phyloP scores from a whole-genome alignment of 2,329 filamentous ascomycete genomes.

The Fusarium musae region DNA sequence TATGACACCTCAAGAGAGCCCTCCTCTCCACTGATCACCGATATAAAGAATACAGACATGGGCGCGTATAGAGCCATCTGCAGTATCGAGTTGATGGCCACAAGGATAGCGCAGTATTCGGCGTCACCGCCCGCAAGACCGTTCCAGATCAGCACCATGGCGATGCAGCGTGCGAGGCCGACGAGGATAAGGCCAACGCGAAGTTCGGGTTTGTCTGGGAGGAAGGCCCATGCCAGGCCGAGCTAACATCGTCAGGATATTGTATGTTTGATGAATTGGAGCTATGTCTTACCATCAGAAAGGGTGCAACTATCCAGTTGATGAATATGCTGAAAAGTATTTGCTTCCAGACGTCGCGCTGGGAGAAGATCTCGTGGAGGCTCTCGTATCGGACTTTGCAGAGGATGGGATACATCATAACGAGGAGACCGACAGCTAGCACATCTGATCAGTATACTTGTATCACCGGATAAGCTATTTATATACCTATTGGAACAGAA shows the following conservation, averaged over 20 bases:
- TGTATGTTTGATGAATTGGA: neutral
- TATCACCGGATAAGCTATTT: neutral
- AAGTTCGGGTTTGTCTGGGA: constrained; percentile 67
- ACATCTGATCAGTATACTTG: neutral
- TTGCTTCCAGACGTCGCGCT: constrained; percentile 77
- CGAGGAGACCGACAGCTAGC: constrained; percentile 78
- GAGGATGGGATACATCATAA: constrained; percentile 96
- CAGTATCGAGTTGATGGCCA: constrained; percentile 78
- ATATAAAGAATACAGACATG: constrained; percentile 75
- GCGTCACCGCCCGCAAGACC: constrained; percentile 74
- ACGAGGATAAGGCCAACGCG: constrained; percentile 81
- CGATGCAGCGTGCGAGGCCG: constrained; percentile 77
- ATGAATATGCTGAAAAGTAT: constrained; percentile 79
- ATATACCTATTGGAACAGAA: constrained; percentile 71
- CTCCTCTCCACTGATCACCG: constrained; percentile 68
- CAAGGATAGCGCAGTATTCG: constrained; percentile 86
- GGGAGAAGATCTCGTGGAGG: constrained; percentile 72
- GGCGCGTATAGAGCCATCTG: constrained; percentile 81
- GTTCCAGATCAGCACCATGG: constrained; percentile 74
- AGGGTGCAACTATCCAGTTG: constrained; percentile 86
- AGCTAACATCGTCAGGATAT: constrained; percentile 55
- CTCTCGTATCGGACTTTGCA: constrained; percentile 87
- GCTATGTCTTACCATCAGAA: constrained; percentile 74
- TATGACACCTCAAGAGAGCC: constrained; percentile 62
- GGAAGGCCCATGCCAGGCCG: constrained; percentile 74